Evolutionary conservation across 2,329 filamentous ascomycete genomes (phyloP).

Genomic region (Fusarium sublunatum): DNA sequence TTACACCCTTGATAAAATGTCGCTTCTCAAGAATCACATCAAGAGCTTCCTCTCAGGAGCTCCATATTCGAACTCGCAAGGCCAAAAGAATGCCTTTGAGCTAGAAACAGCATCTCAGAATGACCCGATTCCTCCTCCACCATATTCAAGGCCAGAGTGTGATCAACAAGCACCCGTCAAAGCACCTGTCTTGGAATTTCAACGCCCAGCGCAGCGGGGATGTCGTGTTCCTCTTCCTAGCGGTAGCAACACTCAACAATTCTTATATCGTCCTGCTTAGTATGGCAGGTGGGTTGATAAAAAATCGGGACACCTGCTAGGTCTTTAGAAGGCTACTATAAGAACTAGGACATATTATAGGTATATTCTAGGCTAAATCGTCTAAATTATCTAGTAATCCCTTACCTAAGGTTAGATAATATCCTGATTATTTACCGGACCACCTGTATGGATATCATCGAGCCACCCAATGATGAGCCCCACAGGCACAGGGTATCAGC

Average conservation of each 20-base stretch:
- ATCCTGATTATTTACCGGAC: too few species aligned
- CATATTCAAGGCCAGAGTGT: constrained; percentile 1
- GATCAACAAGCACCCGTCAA: constrained; percentile 4
- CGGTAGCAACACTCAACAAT: constrained; percentile 3
- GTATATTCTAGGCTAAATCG: too few species aligned
- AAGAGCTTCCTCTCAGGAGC: constrained; percentile 9
- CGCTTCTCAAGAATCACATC: constrained; percentile 10
- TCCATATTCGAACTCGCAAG: background rate
- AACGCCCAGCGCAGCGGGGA: constrained; percentile 16
- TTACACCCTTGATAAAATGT: constrained; percentile 1
- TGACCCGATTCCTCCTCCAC: constrained; percentile 4
- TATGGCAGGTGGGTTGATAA: too few species aligned
- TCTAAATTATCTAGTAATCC: too few species aligned
- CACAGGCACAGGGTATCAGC: background rate
- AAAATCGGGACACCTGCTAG: too few species aligned
- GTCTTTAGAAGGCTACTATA: too few species aligned
- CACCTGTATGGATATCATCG: background rate
- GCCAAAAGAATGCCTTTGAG: constrained; percentile 6
- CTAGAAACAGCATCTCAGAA: constrained; percentile 1
- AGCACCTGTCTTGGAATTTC: constrained; percentile 19
- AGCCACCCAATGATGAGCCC: background rate
- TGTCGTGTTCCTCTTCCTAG: constrained; percentile 3
- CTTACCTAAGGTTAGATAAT: too few species aligned
- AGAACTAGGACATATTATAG: too few species aligned
- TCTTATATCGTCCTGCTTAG: constrained; percentile 12